Evolutionary conservation across 768 basidiomycete genomes (phyloP), one percentile per base, ranked within the genome.

Genomic region (Leccinellum luteum): DNA sequence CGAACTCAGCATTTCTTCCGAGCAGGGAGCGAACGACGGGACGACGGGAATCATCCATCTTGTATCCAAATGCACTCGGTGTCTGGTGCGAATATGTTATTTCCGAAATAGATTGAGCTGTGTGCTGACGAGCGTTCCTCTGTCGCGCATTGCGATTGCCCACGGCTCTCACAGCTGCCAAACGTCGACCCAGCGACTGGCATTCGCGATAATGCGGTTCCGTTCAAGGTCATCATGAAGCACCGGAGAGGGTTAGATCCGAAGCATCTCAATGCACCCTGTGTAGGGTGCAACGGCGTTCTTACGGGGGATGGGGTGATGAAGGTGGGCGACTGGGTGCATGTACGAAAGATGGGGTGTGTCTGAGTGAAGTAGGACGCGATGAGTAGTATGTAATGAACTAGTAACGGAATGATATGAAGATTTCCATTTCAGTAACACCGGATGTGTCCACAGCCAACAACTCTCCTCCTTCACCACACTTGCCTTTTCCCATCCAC

Each of bases 191-290:
- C 86, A 0, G 73, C 76, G 43, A 85, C 84, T 4, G 90, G 89
- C 30, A 69, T 79, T 19, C 80, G 84, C 19, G 89, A 92, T 64
- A 78, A 77, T 15, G 86, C 87, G 0, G 89, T 92, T 4, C 90
- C 90, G 5, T 89, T 76, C 73, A 90, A 92, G 71, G 81, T 85
- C 7, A 66, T 90, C 10, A 85, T 85, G 81, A 89, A 87, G 74
- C 86, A 88, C 69, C 81, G 89, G 35, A 81, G 69, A 30, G 84
- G 85, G 17, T 54, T 86, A 51, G 83, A 88, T 66, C 80, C 81
- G 0, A 65, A 57, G 21, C 62, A 75, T 1, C 76, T 76, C 58
- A 71, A 75, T 72, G 79, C 78, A 61, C 77, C 89, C 1, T 90
- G 86, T 64, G 76, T 92, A 34, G 89, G 89, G 3, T 81, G 81